Evolutionary conservation across 345 rosid genomes (phyloP).

Genomic region (Gossypioides kirkii): DNA sequence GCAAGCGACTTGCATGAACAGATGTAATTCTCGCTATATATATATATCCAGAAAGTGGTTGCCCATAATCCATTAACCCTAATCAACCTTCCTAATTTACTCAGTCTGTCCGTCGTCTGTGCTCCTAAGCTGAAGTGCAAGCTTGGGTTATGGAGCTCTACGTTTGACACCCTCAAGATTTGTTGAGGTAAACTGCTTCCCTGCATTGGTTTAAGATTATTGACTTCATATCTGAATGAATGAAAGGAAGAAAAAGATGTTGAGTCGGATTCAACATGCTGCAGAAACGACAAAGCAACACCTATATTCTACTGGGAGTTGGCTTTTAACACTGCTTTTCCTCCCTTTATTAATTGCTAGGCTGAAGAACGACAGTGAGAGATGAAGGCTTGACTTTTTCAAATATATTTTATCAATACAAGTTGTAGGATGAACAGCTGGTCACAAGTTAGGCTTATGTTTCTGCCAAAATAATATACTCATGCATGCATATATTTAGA

Average conservation of each 20-base stretch:
- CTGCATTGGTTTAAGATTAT: conserved; percentile 16
- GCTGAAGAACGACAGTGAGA: too few species aligned
- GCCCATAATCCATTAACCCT: neutral
- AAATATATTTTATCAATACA: too few species aligned
- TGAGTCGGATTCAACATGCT: neutral
- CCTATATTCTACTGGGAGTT: too few species aligned
- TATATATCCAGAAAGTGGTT: neutral
- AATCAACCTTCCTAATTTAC: conserved; percentile 6
- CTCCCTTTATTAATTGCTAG: too few species aligned
- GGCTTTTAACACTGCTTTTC: too few species aligned
- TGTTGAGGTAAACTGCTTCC: conserved; percentile 25
- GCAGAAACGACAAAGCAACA: neutral
- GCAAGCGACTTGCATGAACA: neutral
- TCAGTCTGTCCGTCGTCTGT: conserved; percentile 28
- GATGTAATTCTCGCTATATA: neutral
- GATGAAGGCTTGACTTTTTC: too few species aligned
- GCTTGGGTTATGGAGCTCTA: conserved; percentile 26
- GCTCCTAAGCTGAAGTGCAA: conserved; percentile 46
- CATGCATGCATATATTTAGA: neutral
- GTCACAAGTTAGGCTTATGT: too few species aligned
- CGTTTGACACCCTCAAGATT: conserved; percentile 5
- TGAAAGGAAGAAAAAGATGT: neutral
- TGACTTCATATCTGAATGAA: neutral
- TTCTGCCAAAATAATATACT: neutral
- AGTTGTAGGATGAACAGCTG: too few species aligned